These are phyloP conservation scores for Limonium bicolor DNA, from an alignment of 148 eudicot genomes.

Conservation along the genomic window DNA sequence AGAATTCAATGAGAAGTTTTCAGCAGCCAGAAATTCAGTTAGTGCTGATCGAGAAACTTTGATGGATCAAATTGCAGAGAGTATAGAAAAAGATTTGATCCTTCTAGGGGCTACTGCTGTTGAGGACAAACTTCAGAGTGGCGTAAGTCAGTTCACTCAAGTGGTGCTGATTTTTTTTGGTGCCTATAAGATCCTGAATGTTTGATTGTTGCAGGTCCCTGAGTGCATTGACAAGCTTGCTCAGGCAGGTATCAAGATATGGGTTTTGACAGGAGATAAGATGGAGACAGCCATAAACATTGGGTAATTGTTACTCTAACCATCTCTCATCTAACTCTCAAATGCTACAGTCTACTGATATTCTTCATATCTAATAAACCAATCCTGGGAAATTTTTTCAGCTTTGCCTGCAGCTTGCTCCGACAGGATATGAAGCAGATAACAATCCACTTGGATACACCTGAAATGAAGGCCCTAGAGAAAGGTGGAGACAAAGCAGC, in stretches of 20 bases:
- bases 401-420: conserved; percentile 83
- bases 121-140: conserved; percentile 94
- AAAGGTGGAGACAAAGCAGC: conserved; percentile 52
- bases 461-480: conserved; percentile 62
- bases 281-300: conserved; percentile 42
- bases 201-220: conserved; percentile 21
- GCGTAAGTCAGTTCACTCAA: no score
- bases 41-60: conserved; percentile 58
- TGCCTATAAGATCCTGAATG: background rate
- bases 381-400: conserved; percentile 23
- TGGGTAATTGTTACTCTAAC: no score
- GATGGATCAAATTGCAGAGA: conserved; percentile 57
- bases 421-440: conserved; percentile 96
- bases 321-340: no score
- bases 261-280: conserved; percentile 41
- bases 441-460: conserved; percentile 37
- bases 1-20: conserved; percentile 43
- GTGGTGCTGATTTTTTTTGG: background rate
- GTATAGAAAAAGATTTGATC: conserved; percentile 62
- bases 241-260: conserved; percentile 31
- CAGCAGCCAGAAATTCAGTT: conserved; percentile 63
- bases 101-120: conserved; percentile 99
- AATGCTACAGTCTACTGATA: no score
- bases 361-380: no score
- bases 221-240: conserved; percentile 38